These are phyloP conservation scores for Gracilaria caudata DNA, from an alignment of 23 red algal species.

Conservation along the genomic window DNA sequence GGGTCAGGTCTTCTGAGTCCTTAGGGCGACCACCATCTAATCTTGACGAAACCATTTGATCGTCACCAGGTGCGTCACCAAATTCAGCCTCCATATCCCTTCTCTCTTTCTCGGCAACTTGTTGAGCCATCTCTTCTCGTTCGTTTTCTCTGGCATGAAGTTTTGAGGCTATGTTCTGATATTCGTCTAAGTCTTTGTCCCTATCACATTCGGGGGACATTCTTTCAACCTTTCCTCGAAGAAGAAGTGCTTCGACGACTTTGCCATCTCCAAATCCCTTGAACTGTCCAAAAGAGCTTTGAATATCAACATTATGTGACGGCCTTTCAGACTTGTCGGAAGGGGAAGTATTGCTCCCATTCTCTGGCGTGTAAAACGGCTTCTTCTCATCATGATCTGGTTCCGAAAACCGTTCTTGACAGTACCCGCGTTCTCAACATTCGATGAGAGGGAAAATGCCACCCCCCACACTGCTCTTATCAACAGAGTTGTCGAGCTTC, in stretches of 20 bases:
- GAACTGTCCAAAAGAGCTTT: constrained; percentile 3
- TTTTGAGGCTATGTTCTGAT: constrained; percentile 33
- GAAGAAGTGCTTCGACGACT: neutral
- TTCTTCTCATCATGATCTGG: too few relatives aligned
- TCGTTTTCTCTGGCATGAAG: constrained; percentile 45
- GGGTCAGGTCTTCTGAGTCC: neutral
- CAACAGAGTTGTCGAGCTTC: neutral
- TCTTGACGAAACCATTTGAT: neutral
- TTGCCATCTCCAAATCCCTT: constrained; percentile 1
- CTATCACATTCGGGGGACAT: neutral
- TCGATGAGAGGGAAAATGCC: neutral
- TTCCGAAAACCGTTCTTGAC: too few relatives aligned
- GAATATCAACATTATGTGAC: neutral
- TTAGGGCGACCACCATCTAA: too few relatives aligned
- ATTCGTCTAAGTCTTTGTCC: neutral
- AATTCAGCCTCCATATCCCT: constrained; percentile 33
- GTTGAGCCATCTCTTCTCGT: constrained; percentile 6
- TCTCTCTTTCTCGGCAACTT: constrained; percentile 28
- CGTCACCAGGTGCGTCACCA: neutral
- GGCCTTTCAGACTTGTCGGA: neutral
- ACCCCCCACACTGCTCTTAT: neutral
- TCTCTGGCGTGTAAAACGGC: neutral
- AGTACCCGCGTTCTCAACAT: too few relatives aligned
- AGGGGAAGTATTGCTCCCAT: neutral
- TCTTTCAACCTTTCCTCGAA: neutral